Evolutionary conservation across 2,329 filamentous ascomycete species (phyloP), one percentile per base, ranked within the genome.

Genomic region (Ophiostoma piceae): DNA sequence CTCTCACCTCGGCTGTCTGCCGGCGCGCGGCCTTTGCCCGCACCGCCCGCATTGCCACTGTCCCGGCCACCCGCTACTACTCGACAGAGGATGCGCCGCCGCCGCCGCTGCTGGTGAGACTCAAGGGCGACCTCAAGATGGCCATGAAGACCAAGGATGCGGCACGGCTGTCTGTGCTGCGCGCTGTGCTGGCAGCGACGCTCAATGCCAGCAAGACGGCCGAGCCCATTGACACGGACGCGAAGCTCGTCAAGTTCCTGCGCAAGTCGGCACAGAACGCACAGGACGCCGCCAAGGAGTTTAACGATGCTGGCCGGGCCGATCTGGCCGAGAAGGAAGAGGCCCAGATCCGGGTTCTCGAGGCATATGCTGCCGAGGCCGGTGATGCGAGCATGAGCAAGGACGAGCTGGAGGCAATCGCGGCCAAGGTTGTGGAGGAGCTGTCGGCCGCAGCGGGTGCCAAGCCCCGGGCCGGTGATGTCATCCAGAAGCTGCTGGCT

Each of bases 201-300:
- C 88, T 89, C 74, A 94, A 93, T 79, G 88, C 90, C 43, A 89
- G 88, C 77, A 94, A 94, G 80, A 92, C 90, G 16, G 76, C 84
- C 54, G 82, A 81, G 54, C 91, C 91, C n/a, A 86, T 94, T 76
- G 82, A 81, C 69, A 91, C 87, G 29, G 90, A 94, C 78, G 83
- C 85, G 73, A 86, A 90, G 75, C 83, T 94, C 69, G 85, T 92
- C 37, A 80, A 83, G 8, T 81, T 94, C 67, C 83, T 95, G 70
- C 84, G 86, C 73, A 90, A 88, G 79, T 85, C 87, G 68, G 84
- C 85, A 29, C 84, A 84, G 62, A 81, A 84, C 1, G 82, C 84
- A 3, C 80, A 84, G 67, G 85, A 88, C 22, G 87, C 91, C 0
- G 83, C 82, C 19, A 81, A 82, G 47, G 89, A 93, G 76, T 92